phyloP scores from a whole-genome alignment of 345 rosid species.

The Pelargonium nanum region DNA sequence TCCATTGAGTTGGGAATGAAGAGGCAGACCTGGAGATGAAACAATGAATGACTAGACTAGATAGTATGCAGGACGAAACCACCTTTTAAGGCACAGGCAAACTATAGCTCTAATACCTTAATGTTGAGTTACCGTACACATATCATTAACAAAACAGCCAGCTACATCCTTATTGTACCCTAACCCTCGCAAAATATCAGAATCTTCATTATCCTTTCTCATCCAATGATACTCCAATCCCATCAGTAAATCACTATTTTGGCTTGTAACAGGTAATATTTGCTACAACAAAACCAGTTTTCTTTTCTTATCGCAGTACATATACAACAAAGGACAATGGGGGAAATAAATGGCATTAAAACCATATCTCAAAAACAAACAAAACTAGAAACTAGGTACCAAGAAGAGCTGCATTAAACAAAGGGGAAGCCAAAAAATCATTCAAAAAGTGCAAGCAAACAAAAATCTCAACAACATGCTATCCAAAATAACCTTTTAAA shows the following conservation, averaged over 20 bases:
- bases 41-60: too few relatives aligned
- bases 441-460: background rate
- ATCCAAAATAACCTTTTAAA: background rate
- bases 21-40: too few relatives aligned
- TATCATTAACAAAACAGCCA: too few relatives aligned
- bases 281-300: background rate
- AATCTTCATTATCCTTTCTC: background rate
- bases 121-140: background rate
- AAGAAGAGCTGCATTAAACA: background rate
- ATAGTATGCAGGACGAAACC: too few relatives aligned
- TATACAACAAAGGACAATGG: background rate
- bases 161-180: too few relatives aligned
- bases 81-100: background rate
- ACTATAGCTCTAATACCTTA: background rate
- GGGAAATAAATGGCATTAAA: background rate
- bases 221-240: background rate
- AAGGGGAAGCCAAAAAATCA: background rate
- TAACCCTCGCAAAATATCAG: too few relatives aligned
- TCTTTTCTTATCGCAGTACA: background rate
- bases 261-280: background rate
- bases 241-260: background rate
- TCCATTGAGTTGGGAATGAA: too few relatives aligned
- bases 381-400: background rate
- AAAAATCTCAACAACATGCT: background rate
- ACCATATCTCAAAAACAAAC: background rate